Base-by-base conservation (phyloP, 139 green algal species). In the Spirogloea muscicola region DNA sequence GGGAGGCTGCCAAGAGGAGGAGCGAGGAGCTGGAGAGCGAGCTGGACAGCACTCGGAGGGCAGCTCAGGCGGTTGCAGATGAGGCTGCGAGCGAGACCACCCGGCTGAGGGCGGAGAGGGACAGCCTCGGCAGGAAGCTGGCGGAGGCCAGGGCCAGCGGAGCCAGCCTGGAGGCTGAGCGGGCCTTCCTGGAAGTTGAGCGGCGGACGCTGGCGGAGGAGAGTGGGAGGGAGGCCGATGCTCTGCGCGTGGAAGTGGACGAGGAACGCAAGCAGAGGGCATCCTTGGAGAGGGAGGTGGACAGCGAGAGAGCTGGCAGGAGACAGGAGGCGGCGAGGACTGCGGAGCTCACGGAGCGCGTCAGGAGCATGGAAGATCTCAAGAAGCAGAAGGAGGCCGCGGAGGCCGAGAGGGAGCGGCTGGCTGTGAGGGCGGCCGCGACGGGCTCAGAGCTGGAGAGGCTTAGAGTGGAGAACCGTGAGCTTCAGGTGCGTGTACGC, bases 291-390 rank as follows among this genome's bases (percentile, higher is more conserved):
- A 29, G 49, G 4, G 49, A 59, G 16, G 33, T 59, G 49, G 49
- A 9, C 49, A 59, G 27, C 49, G 31, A 3, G 49, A 27, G 9
- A 59, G 33, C 27, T 29, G 33, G 49, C 27, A 27, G 1, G 49
- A 59, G 49, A n/a, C 49, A 59, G 49, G 49, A 37, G 6, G 27
- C 49, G 49, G 49, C 27, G 49, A 1, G 31, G 49, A 3, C 33
- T 10, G 49, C 31, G 49, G 49, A 59, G 1, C 9, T 27, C 27
- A 29, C 25, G 27, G 21, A n/a, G 62, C 37, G 41, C 62, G 58
- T 18, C 29, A 59, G 43, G 64, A 52, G 64, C n/a, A 3, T 73
- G 64, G 64, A 73, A n/a, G 64, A 73, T 29, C 29, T 73, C 18
- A 2, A 43, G 41, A n/a, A 37, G 1, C 10, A 27, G 41, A 21